These are phyloP conservation scores for Chernovozyma aurita DNA, from an alignment of 1,139 yeast species.

Conservation along the genomic window DNA sequence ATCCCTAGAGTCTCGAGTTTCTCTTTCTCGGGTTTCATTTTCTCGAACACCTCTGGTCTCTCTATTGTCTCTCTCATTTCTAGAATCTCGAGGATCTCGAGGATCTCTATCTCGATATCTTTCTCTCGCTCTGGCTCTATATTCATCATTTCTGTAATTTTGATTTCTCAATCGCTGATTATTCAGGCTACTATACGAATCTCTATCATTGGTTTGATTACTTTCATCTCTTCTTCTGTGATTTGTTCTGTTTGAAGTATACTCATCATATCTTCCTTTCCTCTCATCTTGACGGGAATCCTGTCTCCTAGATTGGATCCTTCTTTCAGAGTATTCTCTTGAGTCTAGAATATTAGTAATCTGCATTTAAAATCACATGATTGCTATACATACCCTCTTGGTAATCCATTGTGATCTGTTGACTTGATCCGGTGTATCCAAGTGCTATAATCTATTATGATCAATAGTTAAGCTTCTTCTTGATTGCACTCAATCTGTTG, in stretches of 20 bases:
- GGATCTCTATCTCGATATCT: conserved; percentile 6
- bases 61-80: not conserved
- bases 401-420: conserved; percentile 1
- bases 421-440: no score
- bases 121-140: conserved; percentile 12
- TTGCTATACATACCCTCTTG: conserved; percentile 3
- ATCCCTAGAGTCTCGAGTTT: not conserved
- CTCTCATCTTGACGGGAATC: conserved; percentile 1
- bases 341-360: not conserved
- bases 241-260: not conserved
- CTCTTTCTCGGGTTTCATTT: not conserved
- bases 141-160: conserved; percentile 4
- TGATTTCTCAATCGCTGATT: not conserved
- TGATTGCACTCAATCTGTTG: no score
- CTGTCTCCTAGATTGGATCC: conserved; percentile 3
- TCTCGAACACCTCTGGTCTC: not conserved
- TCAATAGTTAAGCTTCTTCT: no score
- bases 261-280: conserved; percentile 4
- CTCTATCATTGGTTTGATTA: not conserved
- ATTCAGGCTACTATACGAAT: not conserved
- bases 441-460: no score
- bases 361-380: not conserved
- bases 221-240: not conserved
- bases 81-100: conserved; percentile 1
- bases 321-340: conserved; percentile 2